Evolutionary conservation across 306 rosid species (phyloP).

Genomic region (Mimosa pudica): DNA sequence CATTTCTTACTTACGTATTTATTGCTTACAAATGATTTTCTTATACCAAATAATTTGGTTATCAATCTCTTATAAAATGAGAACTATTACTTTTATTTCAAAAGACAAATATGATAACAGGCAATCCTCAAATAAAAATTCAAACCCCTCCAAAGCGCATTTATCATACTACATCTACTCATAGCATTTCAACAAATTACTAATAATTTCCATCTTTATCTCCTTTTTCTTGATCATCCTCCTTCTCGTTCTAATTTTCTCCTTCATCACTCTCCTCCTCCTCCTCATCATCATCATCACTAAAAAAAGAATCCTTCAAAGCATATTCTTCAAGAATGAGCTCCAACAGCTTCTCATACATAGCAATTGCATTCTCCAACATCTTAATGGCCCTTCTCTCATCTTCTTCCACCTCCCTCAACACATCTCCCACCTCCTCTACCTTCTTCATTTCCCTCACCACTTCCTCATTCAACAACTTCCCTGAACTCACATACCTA

Average conservation of each 20-base stretch:
- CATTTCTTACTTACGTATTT: no score
- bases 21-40: no score
- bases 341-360: constrained; percentile 66
- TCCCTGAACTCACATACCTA: background rate
- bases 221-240: constrained; percentile 2
- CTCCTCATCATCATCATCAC: background rate
- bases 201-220: background rate
- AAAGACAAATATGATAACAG: background rate
- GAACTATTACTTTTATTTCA: no score
- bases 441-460: constrained; percentile 33
- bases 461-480: constrained; percentile 33
- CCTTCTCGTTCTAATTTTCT: background rate
- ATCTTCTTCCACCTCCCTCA: constrained; percentile 42
- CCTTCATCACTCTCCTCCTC: background rate
- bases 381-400: constrained; percentile 54
- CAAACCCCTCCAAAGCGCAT: background rate
- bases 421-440: constrained; percentile 38
- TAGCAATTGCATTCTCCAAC: constrained; percentile 66
- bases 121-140: background rate
- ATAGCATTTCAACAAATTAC: background rate
- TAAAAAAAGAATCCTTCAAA: constrained; percentile 19
- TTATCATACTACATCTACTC: no score
- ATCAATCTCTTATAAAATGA: no score
- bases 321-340: constrained; percentile 66
- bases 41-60: no score